phyloP scores from a whole-genome alignment of 345 rosid species.

The Raphanus sativus region DNA sequence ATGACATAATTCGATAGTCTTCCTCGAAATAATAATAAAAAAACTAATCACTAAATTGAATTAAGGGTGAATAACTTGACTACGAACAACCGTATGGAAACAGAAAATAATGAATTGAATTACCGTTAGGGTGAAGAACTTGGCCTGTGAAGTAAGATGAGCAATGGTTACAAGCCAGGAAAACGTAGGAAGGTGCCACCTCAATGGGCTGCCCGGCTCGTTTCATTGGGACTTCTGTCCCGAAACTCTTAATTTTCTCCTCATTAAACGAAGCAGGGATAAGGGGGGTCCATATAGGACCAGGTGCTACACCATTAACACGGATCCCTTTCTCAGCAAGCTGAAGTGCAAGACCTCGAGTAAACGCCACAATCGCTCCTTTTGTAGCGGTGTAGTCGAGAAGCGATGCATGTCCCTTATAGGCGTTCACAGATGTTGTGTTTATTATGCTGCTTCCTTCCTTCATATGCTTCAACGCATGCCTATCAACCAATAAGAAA shows the following conservation, averaged over 20 bases:
- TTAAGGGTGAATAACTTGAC: neutral
- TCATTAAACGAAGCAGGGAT: conserved; percentile 65
- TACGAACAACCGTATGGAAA: neutral
- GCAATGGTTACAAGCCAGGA: conserved; percentile 75
- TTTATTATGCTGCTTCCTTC: conserved; percentile 75
- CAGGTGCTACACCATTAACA: conserved; percentile 76
- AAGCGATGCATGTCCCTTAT: conserved; percentile 54
- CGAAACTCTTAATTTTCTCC: conserved; percentile 52
- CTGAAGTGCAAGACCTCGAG: conserved; percentile 71
- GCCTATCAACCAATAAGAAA: conserved; percentile 35
- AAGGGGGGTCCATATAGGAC: conserved; percentile 86
- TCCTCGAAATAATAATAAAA: neutral
- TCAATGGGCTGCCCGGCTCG: conserved; percentile 78
- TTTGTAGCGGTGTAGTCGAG: conserved; percentile 74
- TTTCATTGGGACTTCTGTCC: conserved; percentile 61
- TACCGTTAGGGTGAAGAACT: conserved; percentile 82
- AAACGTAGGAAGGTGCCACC: conserved; percentile 68
- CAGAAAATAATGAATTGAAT: neutral
- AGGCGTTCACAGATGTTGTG: conserved; percentile 66
- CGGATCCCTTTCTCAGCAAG: conserved; percentile 57
- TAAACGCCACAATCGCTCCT: conserved; percentile 80
- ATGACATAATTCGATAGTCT: neutral
- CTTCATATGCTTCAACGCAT: conserved; percentile 72
- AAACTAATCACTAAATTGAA: too few relatives aligned
- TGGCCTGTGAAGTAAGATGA: conserved; percentile 84